These are phyloP conservation scores for Neoascochyta sp. DNA, from an alignment of 2,329 filamentous ascomycete species.

Conservation along the genomic window DNA sequence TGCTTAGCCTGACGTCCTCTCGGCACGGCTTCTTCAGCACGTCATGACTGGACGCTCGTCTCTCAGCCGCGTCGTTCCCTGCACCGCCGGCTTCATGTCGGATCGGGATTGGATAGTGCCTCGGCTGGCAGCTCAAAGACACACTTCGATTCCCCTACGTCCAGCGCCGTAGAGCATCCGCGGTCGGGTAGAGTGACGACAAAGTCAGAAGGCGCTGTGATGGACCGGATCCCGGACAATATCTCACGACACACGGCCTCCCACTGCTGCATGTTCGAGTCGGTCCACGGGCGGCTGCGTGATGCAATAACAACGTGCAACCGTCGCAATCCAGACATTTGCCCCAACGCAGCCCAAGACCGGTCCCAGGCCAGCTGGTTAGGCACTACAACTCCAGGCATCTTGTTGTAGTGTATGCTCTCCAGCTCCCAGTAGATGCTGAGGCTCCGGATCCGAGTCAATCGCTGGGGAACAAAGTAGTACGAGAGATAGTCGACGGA, in stretches of 20 bases:
- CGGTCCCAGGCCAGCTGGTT: conserved; percentile 10
- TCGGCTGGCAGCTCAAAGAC: conserved; percentile 8
- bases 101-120: not conserved
- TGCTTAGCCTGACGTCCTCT: conserved; percentile 6
- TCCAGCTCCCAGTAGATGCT: conserved; percentile 16
- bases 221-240: conserved; percentile 9
- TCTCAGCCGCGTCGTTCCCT: not conserved
- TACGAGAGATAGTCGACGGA: conserved; percentile 15
- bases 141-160: conserved; percentile 12
- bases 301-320: conserved; percentile 13
- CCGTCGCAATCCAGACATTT: conserved; percentile 15
- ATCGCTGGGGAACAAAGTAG: conserved; percentile 17
- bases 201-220: conserved; percentile 14
- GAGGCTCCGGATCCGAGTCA: conserved; percentile 15
- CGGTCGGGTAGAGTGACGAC: conserved; percentile 15
- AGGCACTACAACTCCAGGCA: not conserved
- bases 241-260: conserved; percentile 8
- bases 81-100: too few species aligned
- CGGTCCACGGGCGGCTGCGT: conserved; percentile 3
- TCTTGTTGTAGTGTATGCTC: conserved; percentile 5
- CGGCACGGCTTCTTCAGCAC: conserved; percentile 5
- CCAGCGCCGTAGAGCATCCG: conserved; percentile 9
- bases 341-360: conserved; percentile 13
- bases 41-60: conserved; percentile 1
- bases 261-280: conserved; percentile 12